These are phyloP conservation scores for Fusarium sp. DNA, from an alignment of 2,329 filamentous ascomycete genomes.

Conservation along the genomic window DNA sequence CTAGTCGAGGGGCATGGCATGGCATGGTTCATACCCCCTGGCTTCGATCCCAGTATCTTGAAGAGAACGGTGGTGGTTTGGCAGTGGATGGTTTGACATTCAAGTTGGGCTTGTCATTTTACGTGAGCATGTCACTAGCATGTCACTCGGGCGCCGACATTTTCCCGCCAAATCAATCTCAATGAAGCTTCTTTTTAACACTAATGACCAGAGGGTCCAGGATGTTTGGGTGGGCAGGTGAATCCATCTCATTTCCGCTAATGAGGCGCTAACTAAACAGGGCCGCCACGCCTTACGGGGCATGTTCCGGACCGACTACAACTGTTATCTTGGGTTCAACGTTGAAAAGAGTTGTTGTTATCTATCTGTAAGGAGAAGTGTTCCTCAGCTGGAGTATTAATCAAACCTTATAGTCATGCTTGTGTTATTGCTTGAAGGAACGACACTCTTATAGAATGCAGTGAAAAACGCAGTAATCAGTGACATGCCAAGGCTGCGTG, in stretches of 20 bases:
- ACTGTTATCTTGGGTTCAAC: not conserved
- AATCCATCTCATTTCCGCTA: conserved; percentile 31
- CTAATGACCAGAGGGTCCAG: not conserved
- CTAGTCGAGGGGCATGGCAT: not conserved
- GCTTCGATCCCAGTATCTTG: not conserved
- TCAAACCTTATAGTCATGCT: not conserved
- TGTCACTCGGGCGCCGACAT: not conserved
- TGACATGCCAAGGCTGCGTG: not conserved
- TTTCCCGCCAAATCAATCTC: not conserved
- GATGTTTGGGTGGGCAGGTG: not conserved
- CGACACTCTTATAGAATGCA: too few species aligned
- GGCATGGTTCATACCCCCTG: not conserved
- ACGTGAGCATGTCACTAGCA: not conserved
- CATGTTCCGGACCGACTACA: not conserved
- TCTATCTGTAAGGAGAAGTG: not conserved
- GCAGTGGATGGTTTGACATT: not conserved
- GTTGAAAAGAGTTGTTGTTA: not conserved
- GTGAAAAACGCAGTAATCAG: not conserved
- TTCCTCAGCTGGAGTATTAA: not conserved
- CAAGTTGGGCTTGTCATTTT: not conserved
- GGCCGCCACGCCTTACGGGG: not conserved
- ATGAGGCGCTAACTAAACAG: not conserved
- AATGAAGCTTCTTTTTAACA: conserved; percentile 37
- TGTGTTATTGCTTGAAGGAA: too few species aligned
- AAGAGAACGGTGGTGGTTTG: not conserved